Percentiles rank a stretch among this genome's conserved stretches.
Evolutionary conservation across 441 rosid species (phyloP).

Genomic region (Bruguiera hainesii): DNA sequence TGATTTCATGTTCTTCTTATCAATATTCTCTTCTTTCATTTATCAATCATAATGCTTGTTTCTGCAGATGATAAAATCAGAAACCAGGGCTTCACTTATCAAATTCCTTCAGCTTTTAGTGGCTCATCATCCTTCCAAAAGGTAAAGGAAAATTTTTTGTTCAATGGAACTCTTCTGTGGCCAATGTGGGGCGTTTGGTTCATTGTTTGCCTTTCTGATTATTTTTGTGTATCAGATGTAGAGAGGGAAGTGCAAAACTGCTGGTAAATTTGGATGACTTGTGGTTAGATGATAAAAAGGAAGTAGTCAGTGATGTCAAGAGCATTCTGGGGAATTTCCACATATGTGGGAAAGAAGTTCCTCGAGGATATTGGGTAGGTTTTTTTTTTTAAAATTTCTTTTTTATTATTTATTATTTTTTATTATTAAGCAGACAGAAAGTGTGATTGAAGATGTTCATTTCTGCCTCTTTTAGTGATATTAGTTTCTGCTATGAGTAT

Average conservation of each 20-base stretch:
- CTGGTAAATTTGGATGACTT: conserved; percentile 82
- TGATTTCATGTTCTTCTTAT: not conserved
- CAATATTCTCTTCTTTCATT: conserved; percentile 1
- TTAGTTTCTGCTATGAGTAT: not conserved
- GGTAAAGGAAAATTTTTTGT: conserved; percentile 38
- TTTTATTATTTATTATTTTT: too few species aligned
- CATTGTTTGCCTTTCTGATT: conserved; percentile 26
- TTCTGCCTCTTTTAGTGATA: not conserved
- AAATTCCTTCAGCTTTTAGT: conserved; percentile 85
- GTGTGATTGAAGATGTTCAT: not conserved
- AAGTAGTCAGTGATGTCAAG: conserved; percentile 33
- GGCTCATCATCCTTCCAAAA: conserved; percentile 88
- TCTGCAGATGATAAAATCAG: conserved; percentile 64
- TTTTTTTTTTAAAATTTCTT: not conserved
- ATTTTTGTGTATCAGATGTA: conserved; percentile 54
- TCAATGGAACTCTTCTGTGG: conserved; percentile 11
- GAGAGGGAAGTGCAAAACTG: conserved; percentile 87
- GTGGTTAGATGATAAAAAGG: conserved; percentile 48
- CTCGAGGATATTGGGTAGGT: conserved; percentile 94
- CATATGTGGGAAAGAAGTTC: conserved; percentile 94
- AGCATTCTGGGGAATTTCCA: conserved; percentile 43
- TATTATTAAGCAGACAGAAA: not conserved
- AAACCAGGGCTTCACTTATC: conserved; percentile 73
- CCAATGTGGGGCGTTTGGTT: conserved; percentile 28
- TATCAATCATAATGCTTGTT: conserved; percentile 14